A percentile compares a stretch with the other conserved stretches of the same genome.
Conservation (phyloP, 169 alveolate genomes). For the Cryptosporidium bovis region DNA sequence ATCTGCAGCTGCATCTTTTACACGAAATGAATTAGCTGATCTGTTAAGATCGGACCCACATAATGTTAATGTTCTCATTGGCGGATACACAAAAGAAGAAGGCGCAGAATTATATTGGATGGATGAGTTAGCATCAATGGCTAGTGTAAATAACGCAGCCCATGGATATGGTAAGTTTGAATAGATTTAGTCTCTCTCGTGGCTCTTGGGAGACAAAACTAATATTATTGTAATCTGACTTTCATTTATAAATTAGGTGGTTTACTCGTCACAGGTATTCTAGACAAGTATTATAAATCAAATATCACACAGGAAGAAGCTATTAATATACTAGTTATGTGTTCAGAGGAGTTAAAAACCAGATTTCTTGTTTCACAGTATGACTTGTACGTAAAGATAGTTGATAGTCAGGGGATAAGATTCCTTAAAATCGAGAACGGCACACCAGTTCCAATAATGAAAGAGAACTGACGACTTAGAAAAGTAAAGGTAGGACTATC, state of each 20-base stretch:
- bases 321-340: slow-evolving; percentile 82
- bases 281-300: slow-evolving; percentile 88
- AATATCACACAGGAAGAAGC: slow-evolving; percentile 89
- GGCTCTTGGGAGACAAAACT: slow-evolving; percentile 83
- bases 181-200: slow-evolving; percentile 80
- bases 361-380: slow-evolving; percentile 89
- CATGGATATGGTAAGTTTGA: slow-evolving; percentile 91
- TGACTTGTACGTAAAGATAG: slow-evolving; percentile 80
- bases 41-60: slow-evolving; percentile 88
- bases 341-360: slow-evolving; percentile 88
- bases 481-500: too few species aligned
- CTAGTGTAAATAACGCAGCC: slow-evolving; percentile 87
- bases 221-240: slow-evolving; percentile 72
- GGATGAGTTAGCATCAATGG: slow-evolving; percentile 90
- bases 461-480: neutral
- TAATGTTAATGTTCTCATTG: slow-evolving; percentile 86
- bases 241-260: slow-evolving; percentile 75
- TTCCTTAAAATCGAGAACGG: slow-evolving; percentile 77
- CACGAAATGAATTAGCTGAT: slow-evolving; percentile 87
- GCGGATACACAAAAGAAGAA: slow-evolving; percentile 88
- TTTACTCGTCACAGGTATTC: slow-evolving; percentile 86
- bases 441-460: slow-evolving; percentile 24
- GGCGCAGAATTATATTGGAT: slow-evolving; percentile 91
- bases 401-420: slow-evolving; percentile 79
- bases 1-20: slow-evolving; percentile 86